These are phyloP conservation scores for Hypomontagnella monticulosa DNA, from an alignment of 495 filamentous ascomycete species.

Conservation along the genomic window DNA sequence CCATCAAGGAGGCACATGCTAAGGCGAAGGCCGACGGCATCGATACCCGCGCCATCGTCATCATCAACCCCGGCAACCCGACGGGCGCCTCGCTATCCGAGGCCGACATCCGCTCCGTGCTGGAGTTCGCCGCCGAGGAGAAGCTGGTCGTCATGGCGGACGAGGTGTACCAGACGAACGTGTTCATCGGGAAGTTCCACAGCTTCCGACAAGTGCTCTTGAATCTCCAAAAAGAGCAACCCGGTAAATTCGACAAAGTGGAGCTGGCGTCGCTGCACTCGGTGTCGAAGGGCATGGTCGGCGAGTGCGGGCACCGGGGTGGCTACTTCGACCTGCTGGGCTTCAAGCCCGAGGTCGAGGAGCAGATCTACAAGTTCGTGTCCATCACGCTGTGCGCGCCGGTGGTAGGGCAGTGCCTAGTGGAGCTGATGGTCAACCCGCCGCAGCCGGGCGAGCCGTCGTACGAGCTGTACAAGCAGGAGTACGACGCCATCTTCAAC, in stretches of 20 bases:
- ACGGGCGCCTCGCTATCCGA: constrained; percentile 85
- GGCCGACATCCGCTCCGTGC: constrained; percentile 80
- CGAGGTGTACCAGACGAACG: constrained; percentile 99
- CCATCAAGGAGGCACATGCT: constrained; percentile 74
- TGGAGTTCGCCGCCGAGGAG: constrained; percentile 86
- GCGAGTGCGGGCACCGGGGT: constrained; percentile 96
- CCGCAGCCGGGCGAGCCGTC: constrained; percentile 82
- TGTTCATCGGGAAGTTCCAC: constrained; percentile 91
- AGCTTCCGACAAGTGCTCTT: constrained; percentile 93
- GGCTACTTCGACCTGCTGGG: constrained; percentile 95
- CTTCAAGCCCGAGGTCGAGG: constrained; percentile 85
- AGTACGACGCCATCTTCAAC: constrained; percentile 82
- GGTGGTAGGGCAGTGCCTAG: constrained; percentile 93
- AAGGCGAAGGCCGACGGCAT: constrained; percentile 78
- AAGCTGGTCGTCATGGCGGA: constrained; percentile 91
- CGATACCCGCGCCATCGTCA: constrained; percentile 89
- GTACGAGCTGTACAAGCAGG: constrained; percentile 80
- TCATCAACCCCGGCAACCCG: constrained; percentile 98
- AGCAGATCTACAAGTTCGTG: constrained; percentile 98
- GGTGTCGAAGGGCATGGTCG: constrained; percentile 95
- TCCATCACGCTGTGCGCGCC: constrained; percentile 95
- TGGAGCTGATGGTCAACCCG: constrained; percentile 97
- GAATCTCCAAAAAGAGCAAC: constrained; percentile 77
- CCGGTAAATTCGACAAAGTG: constrained; percentile 80
- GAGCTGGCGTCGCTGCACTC: constrained; percentile 90